Percentiles rank a stretch among this genome's conserved stretches.
Evolutionary conservation across 1,139 yeast species (phyloP).

Genomic region (Kodamaea sp.): DNA sequence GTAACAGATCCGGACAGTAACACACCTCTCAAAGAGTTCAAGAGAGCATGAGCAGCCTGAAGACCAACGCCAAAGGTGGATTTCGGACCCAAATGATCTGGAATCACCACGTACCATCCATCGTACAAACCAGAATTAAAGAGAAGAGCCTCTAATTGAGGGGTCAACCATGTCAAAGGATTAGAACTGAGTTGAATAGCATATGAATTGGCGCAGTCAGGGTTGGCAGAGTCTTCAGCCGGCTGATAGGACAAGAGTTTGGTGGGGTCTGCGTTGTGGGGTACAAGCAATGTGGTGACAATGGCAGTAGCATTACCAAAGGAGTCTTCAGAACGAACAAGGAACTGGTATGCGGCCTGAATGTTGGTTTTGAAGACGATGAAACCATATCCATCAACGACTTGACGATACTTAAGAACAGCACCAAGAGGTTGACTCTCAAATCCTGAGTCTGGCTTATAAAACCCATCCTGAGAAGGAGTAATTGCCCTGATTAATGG

Average conservation of each 20-base stretch:
- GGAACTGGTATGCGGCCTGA: constrained; percentile 1
- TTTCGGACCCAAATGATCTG: constrained; percentile 35
- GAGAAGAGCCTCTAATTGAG: constrained; percentile 10
- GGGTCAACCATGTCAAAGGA: constrained; percentile 1
- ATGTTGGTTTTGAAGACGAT: background rate
- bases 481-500: constrained; percentile 1
- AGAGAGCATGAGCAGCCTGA: constrained; percentile 27
- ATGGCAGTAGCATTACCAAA: constrained; percentile 33
- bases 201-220: constrained; percentile 35
- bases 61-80: constrained; percentile 30
- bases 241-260: constrained; percentile 34
- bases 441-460: constrained; percentile 1
- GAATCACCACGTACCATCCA: constrained; percentile 34
- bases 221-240: constrained; percentile 33
- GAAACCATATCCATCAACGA: background rate
- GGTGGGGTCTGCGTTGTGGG: constrained; percentile 28
- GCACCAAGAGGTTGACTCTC: constrained; percentile 1
- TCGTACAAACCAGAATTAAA: constrained; percentile 17
- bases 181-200: constrained; percentile 23
- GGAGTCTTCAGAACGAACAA: constrained; percentile 33
- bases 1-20: constrained; percentile 23
- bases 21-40: constrained; percentile 30
- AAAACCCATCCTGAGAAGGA: constrained; percentile 4
- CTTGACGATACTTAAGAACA: background rate
- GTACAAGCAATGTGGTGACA: constrained; percentile 32